Conservation (phyloP, 345 rosid species). For the Syzygium jambos region DNA sequence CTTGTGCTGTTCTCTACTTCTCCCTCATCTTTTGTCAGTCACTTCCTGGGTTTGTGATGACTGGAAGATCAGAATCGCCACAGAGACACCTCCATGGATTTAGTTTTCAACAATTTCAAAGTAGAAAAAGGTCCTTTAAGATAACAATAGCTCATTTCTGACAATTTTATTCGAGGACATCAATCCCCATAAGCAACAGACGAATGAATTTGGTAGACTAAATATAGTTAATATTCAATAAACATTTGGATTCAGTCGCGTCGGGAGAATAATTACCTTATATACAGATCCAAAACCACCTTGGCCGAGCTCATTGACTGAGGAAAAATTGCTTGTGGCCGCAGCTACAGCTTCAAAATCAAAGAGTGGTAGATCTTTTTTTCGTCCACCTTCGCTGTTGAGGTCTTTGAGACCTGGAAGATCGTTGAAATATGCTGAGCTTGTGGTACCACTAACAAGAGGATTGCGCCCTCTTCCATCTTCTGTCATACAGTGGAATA, state of each 20-base stretch:
- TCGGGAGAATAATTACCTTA: constrained; percentile 3
- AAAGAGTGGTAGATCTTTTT: constrained; percentile 2
- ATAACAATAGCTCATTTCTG: not conserved
- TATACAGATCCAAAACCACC: constrained; percentile 22
- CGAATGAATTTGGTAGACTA: not conserved
- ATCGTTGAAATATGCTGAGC: not conserved
- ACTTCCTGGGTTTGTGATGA: not conserved
- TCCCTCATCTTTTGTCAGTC: not conserved
- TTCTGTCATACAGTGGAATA: not conserved
- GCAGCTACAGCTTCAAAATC: not conserved
- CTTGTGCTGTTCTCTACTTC: not conserved
- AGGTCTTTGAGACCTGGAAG: not conserved
- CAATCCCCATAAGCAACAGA: not conserved
- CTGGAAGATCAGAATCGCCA: not conserved
- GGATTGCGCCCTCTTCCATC: not conserved
- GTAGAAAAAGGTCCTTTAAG: not conserved
- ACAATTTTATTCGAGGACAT: not conserved
- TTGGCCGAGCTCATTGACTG: constrained; percentile 10
- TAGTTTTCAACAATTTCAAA: not conserved
- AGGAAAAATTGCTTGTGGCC: constrained; percentile 16
- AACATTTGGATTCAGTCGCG: not conserved
- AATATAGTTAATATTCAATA: not conserved
- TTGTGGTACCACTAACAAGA: not conserved
- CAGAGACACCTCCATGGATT: not conserved
- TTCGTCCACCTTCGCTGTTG: not conserved